Conservation (phyloP, 768 basidiomycete species). For the Phanerodontia chrysosporium region DNA sequence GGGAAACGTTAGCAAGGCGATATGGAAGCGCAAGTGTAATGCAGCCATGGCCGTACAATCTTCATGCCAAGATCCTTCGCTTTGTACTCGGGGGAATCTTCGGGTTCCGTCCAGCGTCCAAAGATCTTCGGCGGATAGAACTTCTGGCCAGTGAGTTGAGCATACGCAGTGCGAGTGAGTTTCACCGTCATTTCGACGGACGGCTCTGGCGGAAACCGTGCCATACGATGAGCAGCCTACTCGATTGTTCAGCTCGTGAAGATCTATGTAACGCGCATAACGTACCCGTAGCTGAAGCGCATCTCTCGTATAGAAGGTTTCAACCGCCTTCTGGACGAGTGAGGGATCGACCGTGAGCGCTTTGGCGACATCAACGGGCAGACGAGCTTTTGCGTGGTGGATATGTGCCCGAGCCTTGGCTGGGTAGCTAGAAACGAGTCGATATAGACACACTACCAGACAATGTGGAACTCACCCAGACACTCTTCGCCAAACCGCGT, state of each 20-base stretch:
- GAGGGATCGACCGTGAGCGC: conserved; percentile 59
- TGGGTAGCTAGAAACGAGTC: conserved; percentile 57
- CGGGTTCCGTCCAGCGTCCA: conserved; percentile 61
- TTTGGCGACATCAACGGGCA: conserved; percentile 77
- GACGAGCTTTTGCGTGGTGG: conserved; percentile 73
- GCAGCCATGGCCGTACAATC: conserved; percentile 70
- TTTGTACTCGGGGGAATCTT: conserved; percentile 65
- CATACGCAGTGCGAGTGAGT: conserved; percentile 90
- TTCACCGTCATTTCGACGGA: conserved; percentile 56
- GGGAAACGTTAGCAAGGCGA: neutral
- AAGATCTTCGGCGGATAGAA: conserved; percentile 92
- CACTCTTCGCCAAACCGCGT: conserved; percentile 66
- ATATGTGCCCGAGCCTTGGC: conserved; percentile 56
- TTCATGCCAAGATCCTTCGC: conserved; percentile 92
- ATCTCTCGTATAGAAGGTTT: conserved; percentile 95
- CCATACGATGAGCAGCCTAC: conserved; percentile 85
- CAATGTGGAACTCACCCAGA: conserved; percentile 39
- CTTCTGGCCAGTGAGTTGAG: conserved; percentile 86
- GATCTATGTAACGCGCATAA: neutral
- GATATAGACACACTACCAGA: neutral
- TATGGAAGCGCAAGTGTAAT: neutral
- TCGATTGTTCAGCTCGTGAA: neutral
- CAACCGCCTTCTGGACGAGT: conserved; percentile 82
- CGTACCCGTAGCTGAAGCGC: conserved; percentile 78
- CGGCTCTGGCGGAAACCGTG: conserved; percentile 78